Conservation (phyloP, 257 asterid genomes). For the Nicotiana attenuata region DNA sequence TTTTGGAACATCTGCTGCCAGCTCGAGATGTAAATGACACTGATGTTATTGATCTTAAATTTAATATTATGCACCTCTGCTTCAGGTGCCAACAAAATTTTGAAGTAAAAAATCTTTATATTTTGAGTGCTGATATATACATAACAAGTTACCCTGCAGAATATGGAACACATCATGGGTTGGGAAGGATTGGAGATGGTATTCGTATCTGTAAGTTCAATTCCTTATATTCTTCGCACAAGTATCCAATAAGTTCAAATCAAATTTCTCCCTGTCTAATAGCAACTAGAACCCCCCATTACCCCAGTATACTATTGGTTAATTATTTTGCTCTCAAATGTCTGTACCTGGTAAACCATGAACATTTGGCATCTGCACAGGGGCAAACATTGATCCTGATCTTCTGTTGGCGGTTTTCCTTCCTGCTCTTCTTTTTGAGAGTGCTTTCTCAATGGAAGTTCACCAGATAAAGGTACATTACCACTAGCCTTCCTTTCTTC, state of each 20-base stretch:
- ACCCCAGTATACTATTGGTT: background rate
- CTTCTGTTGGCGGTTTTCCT: constrained; percentile 96
- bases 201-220: constrained; percentile 78
- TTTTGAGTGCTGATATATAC: background rate
- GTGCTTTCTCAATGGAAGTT: constrained; percentile 90
- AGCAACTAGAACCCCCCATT: background rate
- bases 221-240: background rate
- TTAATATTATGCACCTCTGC: background rate
- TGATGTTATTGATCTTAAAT: background rate
- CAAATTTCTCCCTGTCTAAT: background rate
- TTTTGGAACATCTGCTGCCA: background rate
- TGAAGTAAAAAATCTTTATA: background rate
- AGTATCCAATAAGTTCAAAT: background rate
- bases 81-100: background rate
- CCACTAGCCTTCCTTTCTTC: background rate
- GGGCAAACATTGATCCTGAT: constrained; percentile 92
- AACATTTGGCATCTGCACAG: constrained; percentile 24
- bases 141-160: constrained; percentile 36
- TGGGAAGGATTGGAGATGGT: constrained; percentile 88
- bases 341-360: background rate
- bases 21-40: background rate
- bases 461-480: constrained; percentile 91
- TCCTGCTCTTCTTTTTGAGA: constrained; percentile 97
- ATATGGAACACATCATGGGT: constrained; percentile 62
- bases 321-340: background rate